These are phyloP conservation scores for Colletotrichum liriopes DNA, from an alignment of 2,329 filamentous ascomycete genomes.

Conservation along the genomic window DNA sequence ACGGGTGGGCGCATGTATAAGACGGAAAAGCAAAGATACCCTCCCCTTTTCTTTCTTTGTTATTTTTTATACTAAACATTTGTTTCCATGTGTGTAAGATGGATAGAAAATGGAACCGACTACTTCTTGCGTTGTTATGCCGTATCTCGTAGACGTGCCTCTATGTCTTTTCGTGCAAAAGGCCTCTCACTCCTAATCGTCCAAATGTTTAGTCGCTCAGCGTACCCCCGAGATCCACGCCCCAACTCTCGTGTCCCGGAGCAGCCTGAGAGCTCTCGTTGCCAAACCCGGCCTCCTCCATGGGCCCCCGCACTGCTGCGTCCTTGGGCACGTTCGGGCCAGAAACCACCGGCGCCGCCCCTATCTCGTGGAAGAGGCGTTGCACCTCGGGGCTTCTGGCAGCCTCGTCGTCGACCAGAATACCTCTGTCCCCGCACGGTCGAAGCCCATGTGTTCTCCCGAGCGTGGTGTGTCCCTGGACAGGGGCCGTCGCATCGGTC, in stretches of 20 bases:
- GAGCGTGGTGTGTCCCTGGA: background rate
- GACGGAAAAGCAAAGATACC: constrained; percentile 22
- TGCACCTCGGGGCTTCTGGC: background rate
- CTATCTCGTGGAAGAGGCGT: constrained; percentile 18
- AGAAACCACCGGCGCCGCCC: background rate
- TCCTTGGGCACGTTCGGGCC: background rate
- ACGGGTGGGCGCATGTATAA: constrained; percentile 72
- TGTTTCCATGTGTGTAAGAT: background rate
- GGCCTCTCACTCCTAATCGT: background rate
- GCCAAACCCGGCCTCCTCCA: background rate
- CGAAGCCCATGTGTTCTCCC: constrained; percentile 4
- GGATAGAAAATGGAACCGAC: background rate
- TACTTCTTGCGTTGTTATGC: background rate
- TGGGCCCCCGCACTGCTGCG: background rate
- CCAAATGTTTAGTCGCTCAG: background rate
- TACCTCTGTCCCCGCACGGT: background rate
- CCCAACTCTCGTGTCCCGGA: background rate
- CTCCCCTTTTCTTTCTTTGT: background rate
- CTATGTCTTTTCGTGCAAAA: background rate
- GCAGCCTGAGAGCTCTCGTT: background rate
- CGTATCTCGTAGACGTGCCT: no score
- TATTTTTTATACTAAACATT: background rate
- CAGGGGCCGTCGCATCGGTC: background rate
- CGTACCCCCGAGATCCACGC: constrained; percentile 17
- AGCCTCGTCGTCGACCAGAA: constrained; percentile 4